Percentiles rank a stretch among this genome's conserved stretches.
These are phyloP conservation scores for Pseudozyma pruni DNA, from an alignment of 1,284 basidiomycete genomes.

Conservation along the genomic window DNA sequence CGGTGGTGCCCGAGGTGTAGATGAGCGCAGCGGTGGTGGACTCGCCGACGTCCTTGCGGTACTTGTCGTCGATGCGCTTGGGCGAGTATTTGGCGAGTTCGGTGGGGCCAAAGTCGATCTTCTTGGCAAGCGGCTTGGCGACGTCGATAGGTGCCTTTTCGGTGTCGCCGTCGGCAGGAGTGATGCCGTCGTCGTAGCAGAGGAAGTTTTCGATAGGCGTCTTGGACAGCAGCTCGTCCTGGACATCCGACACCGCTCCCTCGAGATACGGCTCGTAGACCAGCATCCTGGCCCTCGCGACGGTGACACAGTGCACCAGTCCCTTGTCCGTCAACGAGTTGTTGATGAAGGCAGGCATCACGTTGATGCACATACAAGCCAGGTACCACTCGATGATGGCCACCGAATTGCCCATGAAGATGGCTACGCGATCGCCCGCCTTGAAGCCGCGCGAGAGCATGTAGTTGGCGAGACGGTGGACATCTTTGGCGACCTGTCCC, in stretches of 20 bases:
- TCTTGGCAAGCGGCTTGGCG: slow-evolving; percentile 32
- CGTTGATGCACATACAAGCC: slow-evolving; percentile 60
- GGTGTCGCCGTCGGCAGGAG: slow-evolving; percentile 40
- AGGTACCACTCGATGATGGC: slow-evolving; percentile 58
- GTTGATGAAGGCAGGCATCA: slow-evolving; percentile 68
- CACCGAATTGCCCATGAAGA: slow-evolving; percentile 62
- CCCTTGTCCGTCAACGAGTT: slow-evolving; percentile 63
- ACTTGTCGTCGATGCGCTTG: slow-evolving; percentile 44
- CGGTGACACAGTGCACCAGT: slow-evolving; percentile 64
- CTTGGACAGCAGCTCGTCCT: slow-evolving; percentile 38
- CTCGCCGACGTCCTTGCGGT: slow-evolving; percentile 46
- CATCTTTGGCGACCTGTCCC: slow-evolving; percentile 51
- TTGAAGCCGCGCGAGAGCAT: slow-evolving; percentile 55
- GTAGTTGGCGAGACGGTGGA: slow-evolving; percentile 55
- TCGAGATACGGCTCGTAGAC: slow-evolving; percentile 65
- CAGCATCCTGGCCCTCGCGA: slow-evolving; percentile 58
- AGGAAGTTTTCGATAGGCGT: slow-evolving; percentile 45
- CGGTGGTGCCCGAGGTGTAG: slow-evolving; percentile 63
- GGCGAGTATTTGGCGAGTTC: slow-evolving; percentile 45
- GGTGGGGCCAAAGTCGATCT: slow-evolving; percentile 44
- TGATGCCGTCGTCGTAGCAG: slow-evolving; percentile 62
- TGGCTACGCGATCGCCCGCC: slow-evolving; percentile 55
- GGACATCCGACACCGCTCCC: slow-evolving; percentile 48
- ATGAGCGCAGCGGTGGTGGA: slow-evolving; percentile 53
- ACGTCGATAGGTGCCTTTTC: slow-evolving; percentile 35